A percentile compares a stretch with the other conserved stretches of the same genome.
phyloP scores from a whole-genome alignment of 441 rosid genomes.

The Adansonia rubrostipa region DNA sequence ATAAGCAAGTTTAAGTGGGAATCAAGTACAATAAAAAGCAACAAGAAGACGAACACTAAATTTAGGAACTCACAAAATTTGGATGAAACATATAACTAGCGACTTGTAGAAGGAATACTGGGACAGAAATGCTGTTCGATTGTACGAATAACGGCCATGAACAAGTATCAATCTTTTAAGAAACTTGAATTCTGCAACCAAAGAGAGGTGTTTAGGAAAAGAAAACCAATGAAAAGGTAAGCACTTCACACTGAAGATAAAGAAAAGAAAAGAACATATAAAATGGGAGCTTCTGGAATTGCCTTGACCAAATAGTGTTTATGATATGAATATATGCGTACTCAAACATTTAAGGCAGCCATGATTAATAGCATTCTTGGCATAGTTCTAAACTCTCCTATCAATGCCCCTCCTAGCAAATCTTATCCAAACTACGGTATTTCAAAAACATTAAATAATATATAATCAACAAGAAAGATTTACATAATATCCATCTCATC shows the following conservation, averaged over 20 bases:
- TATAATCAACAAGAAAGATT: slow-evolving; percentile 15
- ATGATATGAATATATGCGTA: neutral
- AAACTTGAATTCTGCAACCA: slow-evolving; percentile 84
- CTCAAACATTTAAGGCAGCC: neutral
- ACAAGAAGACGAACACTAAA: neutral
- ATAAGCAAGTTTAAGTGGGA: slow-evolving; percentile 19
- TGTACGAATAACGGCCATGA: slow-evolving; percentile 98
- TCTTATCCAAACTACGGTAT: neutral
- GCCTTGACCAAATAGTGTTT: neutral
- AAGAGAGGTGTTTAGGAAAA: slow-evolving; percentile 27
- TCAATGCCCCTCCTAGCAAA: neutral
- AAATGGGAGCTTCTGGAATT: neutral
- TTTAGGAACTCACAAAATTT: slow-evolving; percentile 83
- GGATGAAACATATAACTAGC: slow-evolving; percentile 90
- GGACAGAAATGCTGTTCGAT: slow-evolving; percentile 95
- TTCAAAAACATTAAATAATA: slow-evolving; percentile 11
- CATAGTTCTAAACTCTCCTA: slow-evolving; percentile 1
- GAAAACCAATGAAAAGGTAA: slow-evolving; percentile 2
- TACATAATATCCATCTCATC: neutral
- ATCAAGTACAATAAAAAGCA: slow-evolving; percentile 24
- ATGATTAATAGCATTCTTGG: neutral
- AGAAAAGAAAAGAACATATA: neutral
- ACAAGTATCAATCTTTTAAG: slow-evolving; percentile 92
- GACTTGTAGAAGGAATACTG: slow-evolving; percentile 99
- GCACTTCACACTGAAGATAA: neutral